These are phyloP conservation scores for Lablab purpureus DNA, from an alignment of 306 rosid genomes.

Conservation along the genomic window DNA sequence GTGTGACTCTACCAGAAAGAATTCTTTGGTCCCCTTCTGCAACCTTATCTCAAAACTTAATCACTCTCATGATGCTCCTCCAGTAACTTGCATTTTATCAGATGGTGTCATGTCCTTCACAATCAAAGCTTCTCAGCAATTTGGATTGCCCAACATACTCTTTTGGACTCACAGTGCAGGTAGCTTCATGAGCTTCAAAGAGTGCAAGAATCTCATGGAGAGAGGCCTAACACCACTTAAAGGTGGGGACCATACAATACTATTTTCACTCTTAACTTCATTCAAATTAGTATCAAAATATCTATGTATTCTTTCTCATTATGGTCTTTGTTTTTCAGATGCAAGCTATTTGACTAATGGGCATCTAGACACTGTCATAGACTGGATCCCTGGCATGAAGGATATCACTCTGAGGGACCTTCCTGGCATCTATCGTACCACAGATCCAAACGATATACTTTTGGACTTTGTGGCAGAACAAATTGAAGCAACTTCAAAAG, in stretches of 20 bases:
- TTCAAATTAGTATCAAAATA: not conserved
- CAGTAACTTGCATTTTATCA: slow-evolving; percentile 52
- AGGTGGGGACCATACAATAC: slow-evolving; percentile 26
- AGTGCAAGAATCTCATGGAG: slow-evolving; percentile 54
- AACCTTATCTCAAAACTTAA: slow-evolving; percentile 49
- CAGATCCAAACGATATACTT: slow-evolving; percentile 46
- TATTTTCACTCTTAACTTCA: not conserved
- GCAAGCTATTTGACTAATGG: slow-evolving; percentile 47
- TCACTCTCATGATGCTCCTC: slow-evolving; percentile 38
- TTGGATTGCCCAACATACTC: slow-evolving; percentile 45
- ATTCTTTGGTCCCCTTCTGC: slow-evolving; percentile 42
- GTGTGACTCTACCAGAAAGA: slow-evolving; percentile 46
- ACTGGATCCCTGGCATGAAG: slow-evolving; percentile 60
- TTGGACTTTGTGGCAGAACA: slow-evolving; percentile 45
- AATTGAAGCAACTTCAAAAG: slow-evolving; percentile 44
- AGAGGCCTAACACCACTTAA: slow-evolving; percentile 50
- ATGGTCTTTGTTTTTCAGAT: slow-evolving; percentile 45
- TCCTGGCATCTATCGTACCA: slow-evolving; percentile 45
- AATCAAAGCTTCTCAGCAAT: slow-evolving; percentile 48
- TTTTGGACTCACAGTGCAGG: slow-evolving; percentile 51
- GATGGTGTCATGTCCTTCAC: slow-evolving; percentile 56
- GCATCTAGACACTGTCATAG: slow-evolving; percentile 47
- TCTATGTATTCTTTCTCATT: not conserved
- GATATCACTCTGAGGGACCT: slow-evolving; percentile 47
- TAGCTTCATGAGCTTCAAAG: slow-evolving; percentile 47